These are phyloP conservation scores for Gilbertella persicaria DNA, from an alignment of 371 early-diverging fungal species.

Conservation along the genomic window DNA sequence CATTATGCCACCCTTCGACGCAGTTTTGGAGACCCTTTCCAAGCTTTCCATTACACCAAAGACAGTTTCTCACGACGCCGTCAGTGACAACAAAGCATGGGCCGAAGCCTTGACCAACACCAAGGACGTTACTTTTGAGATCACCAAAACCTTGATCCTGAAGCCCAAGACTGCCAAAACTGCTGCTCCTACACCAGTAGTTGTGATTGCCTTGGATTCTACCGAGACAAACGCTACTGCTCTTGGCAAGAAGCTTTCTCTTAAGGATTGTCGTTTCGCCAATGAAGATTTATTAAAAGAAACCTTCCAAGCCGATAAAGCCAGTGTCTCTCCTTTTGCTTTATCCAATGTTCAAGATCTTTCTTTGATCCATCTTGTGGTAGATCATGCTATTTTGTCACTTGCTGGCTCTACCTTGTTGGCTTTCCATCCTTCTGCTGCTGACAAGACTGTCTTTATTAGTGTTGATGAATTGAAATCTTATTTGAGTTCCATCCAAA, in stretches of 20 bases:
- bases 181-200: slow-evolving; percentile 61
- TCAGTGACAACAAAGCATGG: slow-evolving; percentile 60
- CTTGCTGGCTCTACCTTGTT: slow-evolving; percentile 36
- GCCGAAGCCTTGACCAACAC: slow-evolving; percentile 37
- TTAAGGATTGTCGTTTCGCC: slow-evolving; percentile 74
- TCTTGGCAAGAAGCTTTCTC: slow-evolving; percentile 58
- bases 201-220: slow-evolving; percentile 61
- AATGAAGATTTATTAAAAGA: slow-evolving; percentile 59
- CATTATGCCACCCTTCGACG: slow-evolving; percentile 33
- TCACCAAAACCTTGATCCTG: slow-evolving; percentile 68
- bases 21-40: slow-evolving; percentile 39
- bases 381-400: slow-evolving; percentile 55
- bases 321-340: slow-evolving; percentile 65
- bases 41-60: slow-evolving; percentile 47
- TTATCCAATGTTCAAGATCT: slow-evolving; percentile 55
- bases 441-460: slow-evolving; percentile 59
- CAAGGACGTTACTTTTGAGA: slow-evolving; percentile 23
- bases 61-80: slow-evolving; percentile 55
- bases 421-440: slow-evolving; percentile 65
- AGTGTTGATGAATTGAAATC: slow-evolving; percentile 49
- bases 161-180: slow-evolving; percentile 77
- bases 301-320: slow-evolving; percentile 59
- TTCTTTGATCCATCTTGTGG: slow-evolving; percentile 55
- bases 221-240: slow-evolving; percentile 57
- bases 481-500: slow-evolving; percentile 41